Evolutionary conservation across 2,329 filamentous ascomycete genomes (phyloP).

Genomic region (Chaetomium sp.): DNA sequence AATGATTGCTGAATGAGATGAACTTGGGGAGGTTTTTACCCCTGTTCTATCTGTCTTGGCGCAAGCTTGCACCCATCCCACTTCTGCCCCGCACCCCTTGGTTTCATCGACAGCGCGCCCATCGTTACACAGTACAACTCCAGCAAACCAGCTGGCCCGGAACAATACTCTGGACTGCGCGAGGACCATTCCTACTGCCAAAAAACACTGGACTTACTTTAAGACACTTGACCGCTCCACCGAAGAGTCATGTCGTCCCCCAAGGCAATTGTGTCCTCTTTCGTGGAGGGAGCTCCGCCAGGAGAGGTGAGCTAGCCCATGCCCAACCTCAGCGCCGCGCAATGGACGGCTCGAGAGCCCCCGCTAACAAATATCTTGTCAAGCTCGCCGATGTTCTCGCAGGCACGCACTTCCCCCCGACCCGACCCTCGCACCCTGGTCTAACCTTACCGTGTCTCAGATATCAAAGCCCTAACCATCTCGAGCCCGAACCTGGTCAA

Average conservation of each 20-base stretch:
- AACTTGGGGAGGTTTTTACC: background rate
- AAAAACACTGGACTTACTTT: background rate
- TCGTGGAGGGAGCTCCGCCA: conserved; percentile 90
- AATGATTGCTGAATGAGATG: conserved; percentile 1
- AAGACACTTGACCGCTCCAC: background rate
- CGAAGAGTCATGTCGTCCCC: conserved; percentile 40
- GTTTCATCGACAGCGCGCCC: conserved; percentile 9
- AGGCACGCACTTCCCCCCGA: conserved; percentile 55
- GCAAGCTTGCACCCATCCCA: background rate
- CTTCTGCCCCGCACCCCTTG: conserved; percentile 9
- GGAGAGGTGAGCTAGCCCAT: conserved; percentile 72
- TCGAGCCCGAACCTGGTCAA: conserved; percentile 68
- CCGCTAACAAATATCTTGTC: conserved; percentile 27
- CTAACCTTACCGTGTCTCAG: conserved; percentile 48
- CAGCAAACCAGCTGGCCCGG: background rate
- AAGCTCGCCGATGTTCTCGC: conserved; percentile 87
- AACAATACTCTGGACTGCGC: background rate
- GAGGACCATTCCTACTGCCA: background rate
- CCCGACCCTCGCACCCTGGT: background rate
- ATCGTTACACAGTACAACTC: background rate
- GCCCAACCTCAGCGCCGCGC: conserved; percentile 18
- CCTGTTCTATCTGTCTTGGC: conserved; percentile 9
- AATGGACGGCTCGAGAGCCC: background rate
- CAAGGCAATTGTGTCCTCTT: conserved; percentile 70
- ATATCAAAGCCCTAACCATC: conserved; percentile 83